Percentiles rank a stretch among this genome's conserved stretches.
Conservation (phyloP, 2,329 filamentous ascomycete species). For the Niveomyces coronatus region DNA sequence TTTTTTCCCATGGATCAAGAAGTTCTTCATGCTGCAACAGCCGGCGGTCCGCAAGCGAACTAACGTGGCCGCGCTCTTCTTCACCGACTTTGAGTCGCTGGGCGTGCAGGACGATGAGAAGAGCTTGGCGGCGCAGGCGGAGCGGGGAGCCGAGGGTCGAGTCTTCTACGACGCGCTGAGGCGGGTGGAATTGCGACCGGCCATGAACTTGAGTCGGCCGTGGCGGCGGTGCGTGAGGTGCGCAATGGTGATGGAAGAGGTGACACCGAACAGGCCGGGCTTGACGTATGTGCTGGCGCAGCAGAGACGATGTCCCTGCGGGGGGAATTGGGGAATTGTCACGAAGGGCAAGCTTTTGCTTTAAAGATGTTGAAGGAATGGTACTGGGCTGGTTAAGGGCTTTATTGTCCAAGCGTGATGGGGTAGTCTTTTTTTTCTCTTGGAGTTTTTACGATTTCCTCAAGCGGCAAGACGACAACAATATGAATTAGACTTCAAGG, state of each 20-base stretch:
- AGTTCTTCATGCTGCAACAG: constrained; percentile 51
- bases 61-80: constrained; percentile 59
- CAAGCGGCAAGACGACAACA: no score
- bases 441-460: no score
- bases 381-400: not conserved
- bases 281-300: constrained; percentile 44
- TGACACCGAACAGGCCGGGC: constrained; percentile 35
- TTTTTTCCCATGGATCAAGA: constrained; percentile 50
- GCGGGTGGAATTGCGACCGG: constrained; percentile 38
- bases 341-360: constrained; percentile 19
- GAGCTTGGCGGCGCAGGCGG: constrained; percentile 31
- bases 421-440: not conserved
- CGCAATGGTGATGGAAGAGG: constrained; percentile 55
- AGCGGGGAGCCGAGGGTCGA: constrained; percentile 25
- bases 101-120: constrained; percentile 50
- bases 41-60: constrained; percentile 46
- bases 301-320: constrained; percentile 45
- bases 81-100: constrained; percentile 60
- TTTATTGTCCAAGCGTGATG: not conserved
- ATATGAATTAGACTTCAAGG: no score
- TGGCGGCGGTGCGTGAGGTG: constrained; percentile 43
- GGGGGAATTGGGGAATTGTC: constrained; percentile 41
- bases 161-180: constrained; percentile 44
- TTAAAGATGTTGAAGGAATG: not conserved
- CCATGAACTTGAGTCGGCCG: constrained; percentile 13